A percentile compares a stretch with the other conserved stretches of the same genome.
Evolutionary conservation across 2,329 filamentous ascomycete genomes (phyloP).

Genomic region (Penicillium thymicola): DNA sequence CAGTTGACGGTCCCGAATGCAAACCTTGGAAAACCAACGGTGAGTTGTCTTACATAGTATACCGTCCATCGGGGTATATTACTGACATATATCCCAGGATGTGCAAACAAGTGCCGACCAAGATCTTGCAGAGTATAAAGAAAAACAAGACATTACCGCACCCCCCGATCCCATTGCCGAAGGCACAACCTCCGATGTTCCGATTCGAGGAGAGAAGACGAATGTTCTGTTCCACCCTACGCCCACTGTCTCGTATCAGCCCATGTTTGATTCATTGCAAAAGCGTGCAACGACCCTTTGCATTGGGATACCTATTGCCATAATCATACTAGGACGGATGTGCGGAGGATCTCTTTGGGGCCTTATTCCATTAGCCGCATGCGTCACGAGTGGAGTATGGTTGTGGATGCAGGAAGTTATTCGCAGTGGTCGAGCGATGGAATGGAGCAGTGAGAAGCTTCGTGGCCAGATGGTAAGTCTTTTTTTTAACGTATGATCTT

Average conservation of each 20-base stretch:
- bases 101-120: constrained; percentile 69
- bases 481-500: neutral
- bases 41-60: constrained; percentile 30
- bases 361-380: constrained; percentile 68
- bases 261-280: constrained; percentile 77
- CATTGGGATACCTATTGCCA: constrained; percentile 65
- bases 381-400: constrained; percentile 73
- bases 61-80: neutral
- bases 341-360: constrained; percentile 77
- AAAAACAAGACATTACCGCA: constrained; percentile 83
- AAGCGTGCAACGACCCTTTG: constrained; percentile 69
- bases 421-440: constrained; percentile 72
- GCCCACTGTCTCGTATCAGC: constrained; percentile 82
- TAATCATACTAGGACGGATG: constrained; percentile 72
- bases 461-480: constrained; percentile 71
- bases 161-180: constrained; percentile 81
- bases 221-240: constrained; percentile 96
- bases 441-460: constrained; percentile 84
- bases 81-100: constrained; percentile 40
- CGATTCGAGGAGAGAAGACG: constrained; percentile 93
- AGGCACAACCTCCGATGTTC: constrained; percentile 86
- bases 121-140: constrained; percentile 73
- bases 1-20: constrained; percentile 84
- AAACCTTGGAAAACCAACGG: constrained; percentile 72
- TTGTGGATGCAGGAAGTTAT: constrained; percentile 89